A percentile compares a stretch with the other conserved stretches of the same genome.
Conservation (phyloP, 768 basidiomycete species). For the Obba rivulosa region DNA sequence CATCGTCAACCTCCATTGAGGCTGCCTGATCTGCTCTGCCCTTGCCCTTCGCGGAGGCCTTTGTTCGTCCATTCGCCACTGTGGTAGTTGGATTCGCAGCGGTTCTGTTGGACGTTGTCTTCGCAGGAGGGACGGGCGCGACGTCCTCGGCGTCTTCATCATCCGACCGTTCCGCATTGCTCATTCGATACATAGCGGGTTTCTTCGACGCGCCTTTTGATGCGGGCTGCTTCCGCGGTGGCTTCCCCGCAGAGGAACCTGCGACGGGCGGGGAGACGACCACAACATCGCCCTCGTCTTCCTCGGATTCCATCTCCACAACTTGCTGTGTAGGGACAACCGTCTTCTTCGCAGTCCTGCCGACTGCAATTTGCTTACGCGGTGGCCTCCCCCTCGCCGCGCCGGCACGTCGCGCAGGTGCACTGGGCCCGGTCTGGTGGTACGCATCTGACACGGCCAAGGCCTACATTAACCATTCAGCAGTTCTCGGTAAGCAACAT, state of each 20-base stretch:
- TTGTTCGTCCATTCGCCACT: slow-evolving; percentile 22
- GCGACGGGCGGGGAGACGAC: slow-evolving; percentile 1
- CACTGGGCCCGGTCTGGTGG: too few species aligned
- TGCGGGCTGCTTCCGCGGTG: neutral
- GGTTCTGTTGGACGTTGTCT: slow-evolving; percentile 6
- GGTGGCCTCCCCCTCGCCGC: too few species aligned
- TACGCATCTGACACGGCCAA: too few species aligned
- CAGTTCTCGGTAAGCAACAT: too few species aligned
- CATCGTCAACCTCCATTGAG: slow-evolving; percentile 15
- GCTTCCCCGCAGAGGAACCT: neutral
- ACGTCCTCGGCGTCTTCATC: slow-evolving; percentile 3
- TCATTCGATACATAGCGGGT: too few species aligned
- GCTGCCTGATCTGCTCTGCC: slow-evolving; percentile 13
- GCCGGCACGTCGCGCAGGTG: too few species aligned
- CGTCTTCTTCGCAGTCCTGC: too few species aligned
- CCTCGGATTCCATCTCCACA: slow-evolving; percentile 15
- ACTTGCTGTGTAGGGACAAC: too few species aligned
- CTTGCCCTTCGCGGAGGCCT: slow-evolving; percentile 27
- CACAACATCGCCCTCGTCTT: slow-evolving; percentile 13
- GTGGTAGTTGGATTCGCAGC: slow-evolving; percentile 2
- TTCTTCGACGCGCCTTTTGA: neutral
- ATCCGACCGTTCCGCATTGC: neutral
- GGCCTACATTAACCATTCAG: too few species aligned
- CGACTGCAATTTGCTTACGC: too few species aligned
- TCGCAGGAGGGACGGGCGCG: slow-evolving; percentile 4